These are phyloP conservation scores for Phytophthora syringae DNA, from an alignment of 352 stramenopile species.

Conservation along the genomic window DNA sequence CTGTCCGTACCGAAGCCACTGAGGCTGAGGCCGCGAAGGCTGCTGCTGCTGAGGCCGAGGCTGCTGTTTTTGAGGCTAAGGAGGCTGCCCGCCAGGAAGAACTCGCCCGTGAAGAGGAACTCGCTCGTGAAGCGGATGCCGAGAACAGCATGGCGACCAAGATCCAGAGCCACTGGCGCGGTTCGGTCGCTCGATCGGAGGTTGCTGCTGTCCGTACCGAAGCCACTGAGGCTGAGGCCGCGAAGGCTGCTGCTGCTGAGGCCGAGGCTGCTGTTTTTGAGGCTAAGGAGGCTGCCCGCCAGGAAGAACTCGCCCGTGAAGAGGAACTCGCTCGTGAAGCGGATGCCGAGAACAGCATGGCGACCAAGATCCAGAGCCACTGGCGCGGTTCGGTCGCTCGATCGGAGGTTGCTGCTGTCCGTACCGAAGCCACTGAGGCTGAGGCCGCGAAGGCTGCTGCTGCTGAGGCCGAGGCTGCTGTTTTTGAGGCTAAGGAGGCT, in stretches of 20 bases:
- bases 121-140: background rate
- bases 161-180: background rate
- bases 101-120: background rate
- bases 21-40: background rate
- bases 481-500: background rate
- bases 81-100: background rate
- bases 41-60: background rate
- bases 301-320: too few relatives aligned
- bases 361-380: background rate
- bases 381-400: background rate
- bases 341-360: background rate
- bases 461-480: background rate
- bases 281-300: too few relatives aligned
- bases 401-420: background rate
- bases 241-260: background rate
- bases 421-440: background rate
- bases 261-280: too few relatives aligned
- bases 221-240: background rate
- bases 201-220: background rate
- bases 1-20: background rate
- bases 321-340: background rate
- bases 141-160: background rate
- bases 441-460: background rate
- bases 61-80: background rate
- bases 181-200: background rate